Evolutionary conservation across 805 yeast genomes (phyloP).

Genomic region (Kuraishia floccosa): DNA sequence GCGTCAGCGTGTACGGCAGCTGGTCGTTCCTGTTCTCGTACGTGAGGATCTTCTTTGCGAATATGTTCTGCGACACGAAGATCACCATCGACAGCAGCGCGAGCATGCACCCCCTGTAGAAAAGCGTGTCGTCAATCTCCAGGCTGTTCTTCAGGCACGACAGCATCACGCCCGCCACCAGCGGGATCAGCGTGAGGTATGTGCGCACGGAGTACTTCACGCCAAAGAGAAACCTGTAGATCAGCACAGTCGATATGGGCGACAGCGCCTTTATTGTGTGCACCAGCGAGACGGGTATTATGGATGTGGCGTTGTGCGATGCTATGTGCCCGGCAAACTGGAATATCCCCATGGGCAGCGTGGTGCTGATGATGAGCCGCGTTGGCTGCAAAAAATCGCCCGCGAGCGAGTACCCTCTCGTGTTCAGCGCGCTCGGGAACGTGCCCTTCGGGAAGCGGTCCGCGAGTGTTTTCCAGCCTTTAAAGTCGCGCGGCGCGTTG

Average conservation of each 20-base stretch:
- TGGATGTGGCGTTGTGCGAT: slow-evolving; percentile 82
- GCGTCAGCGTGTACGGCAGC: slow-evolving; percentile 18
- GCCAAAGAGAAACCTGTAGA: slow-evolving; percentile 54
- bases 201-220: slow-evolving; percentile 51
- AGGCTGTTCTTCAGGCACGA: slow-evolving; percentile 43
- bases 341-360: slow-evolving; percentile 90
- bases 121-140: slow-evolving; percentile 12
- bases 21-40: slow-evolving; percentile 24
- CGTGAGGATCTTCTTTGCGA: slow-evolving; percentile 65
- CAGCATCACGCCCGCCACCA: slow-evolving; percentile 77
- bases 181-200: slow-evolving; percentile 68
- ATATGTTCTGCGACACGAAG: slow-evolving; percentile 70
- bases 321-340: slow-evolving; percentile 89
- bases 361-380: slow-evolving; percentile 39
- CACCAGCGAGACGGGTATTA: slow-evolving; percentile 89
- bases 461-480: slow-evolving; percentile 11
- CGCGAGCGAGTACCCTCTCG: slow-evolving; percentile 14
- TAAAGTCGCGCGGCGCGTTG: slow-evolving; percentile 17
- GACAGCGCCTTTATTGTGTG: slow-evolving; percentile 90
- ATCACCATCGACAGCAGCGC: slow-evolving; percentile 50
- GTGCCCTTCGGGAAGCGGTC: slow-evolving; percentile 36
- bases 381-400: slow-evolving; percentile 43
- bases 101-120: slow-evolving; percentile 30
- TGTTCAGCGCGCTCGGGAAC: slow-evolving; percentile 26
- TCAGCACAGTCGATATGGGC: slow-evolving; percentile 79